A percentile compares a stretch with the other conserved stretches of the same genome.
Conservation (phyloP, 1,284 basidiomycete genomes). For the Apiotrichum laibachii region DNA sequence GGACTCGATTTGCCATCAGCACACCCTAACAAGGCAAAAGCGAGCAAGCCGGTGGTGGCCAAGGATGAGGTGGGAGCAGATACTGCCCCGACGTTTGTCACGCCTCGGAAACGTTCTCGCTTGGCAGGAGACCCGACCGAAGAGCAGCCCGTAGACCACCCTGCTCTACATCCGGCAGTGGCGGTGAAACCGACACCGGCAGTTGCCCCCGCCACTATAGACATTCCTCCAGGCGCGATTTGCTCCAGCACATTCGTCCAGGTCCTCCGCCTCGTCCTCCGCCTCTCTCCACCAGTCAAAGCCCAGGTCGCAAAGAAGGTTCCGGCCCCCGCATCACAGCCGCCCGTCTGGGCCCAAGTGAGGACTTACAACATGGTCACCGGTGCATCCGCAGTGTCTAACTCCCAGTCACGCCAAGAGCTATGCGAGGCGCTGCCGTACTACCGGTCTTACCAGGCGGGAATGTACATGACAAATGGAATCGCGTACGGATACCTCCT, state of each 20-base stretch:
- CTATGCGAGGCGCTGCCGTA: conserved; percentile 48
- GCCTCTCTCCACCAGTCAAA: background rate
- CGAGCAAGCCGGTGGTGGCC: no score
- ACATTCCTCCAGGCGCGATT: conserved; percentile 6
- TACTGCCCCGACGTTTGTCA: no score
- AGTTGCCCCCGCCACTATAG: background rate
- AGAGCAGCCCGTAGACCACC: no score
- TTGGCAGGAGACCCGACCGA: no score
- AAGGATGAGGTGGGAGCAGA: no score
- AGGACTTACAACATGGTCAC: conserved; percentile 2
- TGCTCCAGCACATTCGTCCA: conserved; percentile 21
- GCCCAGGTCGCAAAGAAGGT: background rate
- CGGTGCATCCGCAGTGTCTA: conserved; percentile 8
- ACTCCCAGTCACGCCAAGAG: conserved; percentile 37
- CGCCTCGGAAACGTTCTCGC: no score
- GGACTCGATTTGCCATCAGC: no score
- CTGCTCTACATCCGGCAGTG: no score
- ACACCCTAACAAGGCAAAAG: no score
- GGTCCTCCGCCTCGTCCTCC: conserved; percentile 26
- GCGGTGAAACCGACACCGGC: no score
- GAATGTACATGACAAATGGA: conserved; percentile 39
- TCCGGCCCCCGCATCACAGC: conserved; percentile 14
- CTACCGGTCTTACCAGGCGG: conserved; percentile 47
- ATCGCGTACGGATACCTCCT: conserved; percentile 45
- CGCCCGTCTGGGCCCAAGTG: conserved; percentile 47